These are phyloP conservation scores for Neurospora discreta DNA, from an alignment of 495 filamentous ascomycete genomes.

Conservation along the genomic window DNA sequence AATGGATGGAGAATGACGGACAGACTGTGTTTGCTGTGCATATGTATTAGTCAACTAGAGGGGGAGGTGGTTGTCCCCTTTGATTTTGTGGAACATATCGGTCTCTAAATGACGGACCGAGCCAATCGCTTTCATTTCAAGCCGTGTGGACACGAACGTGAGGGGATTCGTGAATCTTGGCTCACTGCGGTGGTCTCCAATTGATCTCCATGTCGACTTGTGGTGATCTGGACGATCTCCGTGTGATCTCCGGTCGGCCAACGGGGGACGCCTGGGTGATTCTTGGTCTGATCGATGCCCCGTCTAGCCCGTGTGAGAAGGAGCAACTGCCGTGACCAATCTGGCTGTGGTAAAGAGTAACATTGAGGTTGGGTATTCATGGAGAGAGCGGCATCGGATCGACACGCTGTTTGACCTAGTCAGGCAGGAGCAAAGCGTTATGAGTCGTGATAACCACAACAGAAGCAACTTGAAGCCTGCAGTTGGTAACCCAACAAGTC, in stretches of 20 bases:
- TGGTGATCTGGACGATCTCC: background rate
- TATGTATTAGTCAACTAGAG: background rate
- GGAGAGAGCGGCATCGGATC: background rate
- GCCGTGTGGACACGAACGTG: background rate
- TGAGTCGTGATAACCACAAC: background rate
- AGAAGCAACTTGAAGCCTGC: background rate
- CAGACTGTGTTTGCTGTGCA: background rate
- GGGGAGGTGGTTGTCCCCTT: background rate
- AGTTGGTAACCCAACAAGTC: background rate
- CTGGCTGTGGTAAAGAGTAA: background rate
- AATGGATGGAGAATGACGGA: background rate
- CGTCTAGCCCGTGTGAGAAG: background rate
- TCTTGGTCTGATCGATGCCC: background rate
- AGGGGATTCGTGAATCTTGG: background rate
- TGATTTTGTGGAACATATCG: background rate
- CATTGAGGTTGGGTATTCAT: background rate
- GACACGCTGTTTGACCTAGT: background rate
- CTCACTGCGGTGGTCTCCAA: background rate
- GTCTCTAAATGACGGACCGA: background rate
- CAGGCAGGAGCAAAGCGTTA: background rate
- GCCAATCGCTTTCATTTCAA: background rate
- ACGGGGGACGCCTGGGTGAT: background rate
- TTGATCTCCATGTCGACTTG: background rate
- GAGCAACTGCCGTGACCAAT: background rate
- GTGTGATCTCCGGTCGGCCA: background rate